phyloP scores from a whole-genome alignment of 306 rosid genomes.

The Canavalia ensiformis region DNA sequence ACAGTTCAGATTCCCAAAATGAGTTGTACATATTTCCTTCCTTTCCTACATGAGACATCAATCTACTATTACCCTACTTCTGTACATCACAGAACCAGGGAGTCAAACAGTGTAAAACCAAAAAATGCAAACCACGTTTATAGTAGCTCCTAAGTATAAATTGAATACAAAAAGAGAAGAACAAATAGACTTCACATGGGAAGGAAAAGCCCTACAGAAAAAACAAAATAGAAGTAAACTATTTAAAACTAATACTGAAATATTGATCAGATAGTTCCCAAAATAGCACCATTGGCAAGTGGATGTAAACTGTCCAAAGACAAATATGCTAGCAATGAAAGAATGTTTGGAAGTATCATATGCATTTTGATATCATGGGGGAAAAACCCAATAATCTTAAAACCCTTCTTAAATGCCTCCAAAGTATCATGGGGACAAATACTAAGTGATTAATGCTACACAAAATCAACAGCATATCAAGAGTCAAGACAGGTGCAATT shows the following conservation, averaged over 20 bases:
- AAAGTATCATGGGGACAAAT: background rate
- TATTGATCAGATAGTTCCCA: background rate
- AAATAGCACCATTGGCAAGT: background rate
- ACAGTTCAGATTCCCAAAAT: background rate
- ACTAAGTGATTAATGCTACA: slow-evolving; percentile 6
- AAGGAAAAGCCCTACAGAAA: background rate
- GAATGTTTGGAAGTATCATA: background rate
- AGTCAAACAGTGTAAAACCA: background rate
- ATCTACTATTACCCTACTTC: background rate
- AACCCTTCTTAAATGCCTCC: slow-evolving; percentile 26
- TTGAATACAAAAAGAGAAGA: background rate
- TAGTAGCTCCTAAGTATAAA: background rate
- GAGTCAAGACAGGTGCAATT: slow-evolving; percentile 30
- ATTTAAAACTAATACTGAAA: background rate
- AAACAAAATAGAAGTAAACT: background rate
- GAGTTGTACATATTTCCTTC: background rate
- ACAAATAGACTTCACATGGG: background rate
- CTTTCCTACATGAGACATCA: background rate
- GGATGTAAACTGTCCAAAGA: background rate
- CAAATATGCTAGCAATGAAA: background rate
- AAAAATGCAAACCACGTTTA: background rate
- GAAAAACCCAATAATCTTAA: background rate
- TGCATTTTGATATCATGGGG: background rate
- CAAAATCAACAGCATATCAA: background rate
- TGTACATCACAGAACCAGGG: background rate